These are phyloP conservation scores for Exophiala spinifera DNA, from an alignment of 2,329 filamentous ascomycete genomes.

Conservation along the genomic window DNA sequence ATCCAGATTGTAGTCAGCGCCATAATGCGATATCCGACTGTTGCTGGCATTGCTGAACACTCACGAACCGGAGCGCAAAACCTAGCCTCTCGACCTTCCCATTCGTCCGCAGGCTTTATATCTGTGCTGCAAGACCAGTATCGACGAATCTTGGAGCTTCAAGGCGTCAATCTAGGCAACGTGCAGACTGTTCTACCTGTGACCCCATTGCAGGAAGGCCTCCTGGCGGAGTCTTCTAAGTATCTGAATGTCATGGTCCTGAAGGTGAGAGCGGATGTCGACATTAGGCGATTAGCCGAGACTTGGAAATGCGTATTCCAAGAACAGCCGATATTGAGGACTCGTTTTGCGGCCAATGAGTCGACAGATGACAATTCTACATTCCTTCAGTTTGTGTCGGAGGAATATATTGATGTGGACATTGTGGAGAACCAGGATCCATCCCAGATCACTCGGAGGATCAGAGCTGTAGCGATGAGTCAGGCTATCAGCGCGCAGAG, in stretches of 20 bases:
- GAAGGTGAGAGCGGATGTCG: constrained; percentile 53
- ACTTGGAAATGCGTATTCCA: constrained; percentile 63
- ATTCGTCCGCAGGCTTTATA: constrained; percentile 3
- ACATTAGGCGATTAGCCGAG: constrained; percentile 54
- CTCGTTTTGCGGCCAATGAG: constrained; percentile 63
- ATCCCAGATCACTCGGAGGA: constrained; percentile 4
- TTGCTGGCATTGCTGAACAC: constrained; percentile 56
- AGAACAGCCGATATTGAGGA: constrained; percentile 69
- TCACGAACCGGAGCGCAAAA: constrained; percentile 20
- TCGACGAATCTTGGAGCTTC: constrained; percentile 37
- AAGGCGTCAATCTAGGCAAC: constrained; percentile 37
- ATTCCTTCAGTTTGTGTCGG: constrained; percentile 18
- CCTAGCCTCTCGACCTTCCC: not conserved
- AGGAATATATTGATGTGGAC: not conserved
- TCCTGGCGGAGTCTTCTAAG: constrained; percentile 66
- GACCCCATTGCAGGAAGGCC: constrained; percentile 78
- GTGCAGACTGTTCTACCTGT: constrained; percentile 66
- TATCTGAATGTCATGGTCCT: constrained; percentile 88
- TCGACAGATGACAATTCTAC: not conserved
- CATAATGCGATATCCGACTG: constrained; percentile 71
- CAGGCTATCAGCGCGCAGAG: not conserved
- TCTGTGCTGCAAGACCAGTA: constrained; percentile 34
- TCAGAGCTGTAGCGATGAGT: constrained; percentile 23
- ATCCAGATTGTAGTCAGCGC: constrained; percentile 66
- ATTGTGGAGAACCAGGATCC: constrained; percentile 8